phyloP scores from a whole-genome alignment of 176 grass and related monocot species.

The Dendrocalamus sinicus region DNA sequence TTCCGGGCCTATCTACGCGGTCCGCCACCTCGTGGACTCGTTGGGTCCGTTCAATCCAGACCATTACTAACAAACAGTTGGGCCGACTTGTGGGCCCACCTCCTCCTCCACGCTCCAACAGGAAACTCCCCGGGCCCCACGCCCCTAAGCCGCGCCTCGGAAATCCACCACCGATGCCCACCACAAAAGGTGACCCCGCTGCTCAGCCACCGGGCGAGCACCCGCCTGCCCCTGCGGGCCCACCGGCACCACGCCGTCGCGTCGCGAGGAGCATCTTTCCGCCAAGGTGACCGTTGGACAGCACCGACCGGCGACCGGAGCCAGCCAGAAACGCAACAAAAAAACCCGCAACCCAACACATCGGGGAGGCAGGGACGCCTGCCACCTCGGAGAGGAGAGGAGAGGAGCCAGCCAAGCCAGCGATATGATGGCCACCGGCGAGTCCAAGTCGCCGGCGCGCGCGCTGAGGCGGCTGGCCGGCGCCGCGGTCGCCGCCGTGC shows the following conservation, averaged over 20 bases:
- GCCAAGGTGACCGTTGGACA: constrained; percentile 61
- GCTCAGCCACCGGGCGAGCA: no score
- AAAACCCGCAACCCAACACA: not conserved
- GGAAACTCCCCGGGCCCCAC: not conserved
- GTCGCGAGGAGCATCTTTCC: constrained; percentile 49
- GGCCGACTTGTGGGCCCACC: not conserved
- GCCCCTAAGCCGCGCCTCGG: not conserved
- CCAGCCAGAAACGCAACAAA: constrained; percentile 26
- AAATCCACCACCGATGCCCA: not conserved
- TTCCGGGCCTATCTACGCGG: no score
- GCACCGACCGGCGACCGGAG: constrained; percentile 16
- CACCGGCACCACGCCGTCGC: not conserved
- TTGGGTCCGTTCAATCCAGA: no score
- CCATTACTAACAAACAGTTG: not conserved
- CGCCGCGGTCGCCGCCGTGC: constrained; percentile 52
- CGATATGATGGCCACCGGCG: constrained; percentile 42
- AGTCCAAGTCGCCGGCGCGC: constrained; percentile 47
- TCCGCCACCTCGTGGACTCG: no score
- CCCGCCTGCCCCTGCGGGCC: not conserved
- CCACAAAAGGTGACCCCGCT: no score
- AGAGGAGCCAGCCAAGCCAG: not conserved
- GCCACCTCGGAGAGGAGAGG: not conserved
- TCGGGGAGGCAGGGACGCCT: no score
- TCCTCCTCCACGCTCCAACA: not conserved
- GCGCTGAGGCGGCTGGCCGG: constrained; percentile 47